Evolutionary conservation across 352 stramenopile genomes (phyloP), one percentile per base, ranked within the genome.

Genomic region (Phytophthora palmivora): DNA sequence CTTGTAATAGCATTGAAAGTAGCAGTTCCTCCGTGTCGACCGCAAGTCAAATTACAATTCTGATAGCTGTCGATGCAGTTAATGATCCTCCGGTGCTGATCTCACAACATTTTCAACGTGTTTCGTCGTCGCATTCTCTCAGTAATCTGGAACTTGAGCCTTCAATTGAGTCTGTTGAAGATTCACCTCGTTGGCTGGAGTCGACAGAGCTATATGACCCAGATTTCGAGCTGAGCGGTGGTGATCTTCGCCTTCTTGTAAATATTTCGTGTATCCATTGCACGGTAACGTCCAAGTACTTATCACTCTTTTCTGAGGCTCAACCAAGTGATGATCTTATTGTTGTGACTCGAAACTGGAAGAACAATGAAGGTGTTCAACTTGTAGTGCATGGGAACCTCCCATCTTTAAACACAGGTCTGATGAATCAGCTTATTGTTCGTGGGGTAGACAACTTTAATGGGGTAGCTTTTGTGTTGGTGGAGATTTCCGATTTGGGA

Each of bases 381-480:
- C 28, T 71, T 9, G 15, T 78, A 16, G 32, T 65, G 2, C 60
- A 78, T 12, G 74, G 69, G n/a, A 59, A 56, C 9, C 41, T 77
- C 7, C 18, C 28, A 16, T 55, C 70, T 6, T 58, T 87, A 5
- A 88, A 87, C 33, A 37, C 41, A 18, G 63, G 44, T 10, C 19
- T 88, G 33, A 54, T 90, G 51, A 51, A 50, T 36, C 58, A 67
- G 6, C 66, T 89, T 1, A 38, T 72, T 32, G 87, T 89, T 47
- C 57, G 24, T 18, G 46, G 75, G 24, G 50, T 36, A 7, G 4
- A 22, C 3, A 61, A 76, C 11, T 81, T 82, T 32, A 53, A 76
- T 16, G 74, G 76, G 22, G 15, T 68, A 33, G 72, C 61, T 3
- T 60, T 83, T 33, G 62, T 88, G 36, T 19, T 87, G 22, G 36